These are phyloP conservation scores for Wickerhamiella cacticola DNA, from an alignment of 805 yeast genomes.

Conservation along the genomic window DNA sequence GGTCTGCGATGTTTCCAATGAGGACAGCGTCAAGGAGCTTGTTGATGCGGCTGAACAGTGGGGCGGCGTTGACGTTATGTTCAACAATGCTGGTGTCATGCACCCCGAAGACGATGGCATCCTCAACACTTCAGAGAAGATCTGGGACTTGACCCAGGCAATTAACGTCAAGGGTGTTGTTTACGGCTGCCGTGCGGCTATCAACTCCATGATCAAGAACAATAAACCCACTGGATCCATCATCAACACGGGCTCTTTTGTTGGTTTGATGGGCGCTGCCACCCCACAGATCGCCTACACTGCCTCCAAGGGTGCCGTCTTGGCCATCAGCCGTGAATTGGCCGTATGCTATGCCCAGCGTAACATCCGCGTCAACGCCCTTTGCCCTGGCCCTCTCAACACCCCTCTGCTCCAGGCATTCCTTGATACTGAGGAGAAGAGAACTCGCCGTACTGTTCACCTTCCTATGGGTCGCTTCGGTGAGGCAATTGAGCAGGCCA, in stretches of 20 bases:
- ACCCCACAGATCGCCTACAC: conserved; percentile 33
- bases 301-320: conserved; percentile 32
- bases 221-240: conserved; percentile 25
- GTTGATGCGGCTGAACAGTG: conserved; percentile 47
- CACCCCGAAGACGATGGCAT: conserved; percentile 27
- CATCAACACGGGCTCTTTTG: conserved; percentile 32
- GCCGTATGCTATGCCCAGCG: conserved; percentile 51
- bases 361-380: conserved; percentile 43
- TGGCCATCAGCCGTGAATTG: conserved; percentile 32
- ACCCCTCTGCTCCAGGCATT: conserved; percentile 50
- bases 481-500: conserved; percentile 53
- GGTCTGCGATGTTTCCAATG: conserved; percentile 28
- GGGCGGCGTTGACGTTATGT: conserved; percentile 70
- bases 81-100: conserved; percentile 81
- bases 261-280: conserved; percentile 31
- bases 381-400: conserved; percentile 50
- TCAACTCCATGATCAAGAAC: conserved; percentile 25
- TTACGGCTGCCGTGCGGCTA: conserved; percentile 30
- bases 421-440: conserved; percentile 41
- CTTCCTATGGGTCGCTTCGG: conserved; percentile 50
- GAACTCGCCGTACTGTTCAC: conserved; percentile 32
- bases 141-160: conserved; percentile 30
- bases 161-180: conserved; percentile 32
- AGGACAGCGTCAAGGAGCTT: conserved; percentile 26
- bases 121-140: conserved; percentile 27